Percentiles rank a stretch among this genome's conserved stretches.
phyloP scores from a whole-genome alignment of 768 basidiomycete species.

The Cubamyces lactineus region DNA sequence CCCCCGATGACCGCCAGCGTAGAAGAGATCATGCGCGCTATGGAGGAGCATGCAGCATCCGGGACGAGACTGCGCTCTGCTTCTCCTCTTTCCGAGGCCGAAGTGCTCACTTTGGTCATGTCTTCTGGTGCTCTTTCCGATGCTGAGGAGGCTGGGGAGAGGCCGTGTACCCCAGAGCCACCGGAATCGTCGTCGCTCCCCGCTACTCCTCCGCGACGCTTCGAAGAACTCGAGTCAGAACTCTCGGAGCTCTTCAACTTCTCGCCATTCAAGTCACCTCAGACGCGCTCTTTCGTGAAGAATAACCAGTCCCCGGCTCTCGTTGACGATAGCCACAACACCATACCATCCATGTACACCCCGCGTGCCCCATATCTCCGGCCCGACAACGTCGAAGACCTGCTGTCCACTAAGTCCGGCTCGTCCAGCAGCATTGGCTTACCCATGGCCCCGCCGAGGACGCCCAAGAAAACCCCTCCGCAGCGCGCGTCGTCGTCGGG shows the following conservation, averaged over 20 bases:
- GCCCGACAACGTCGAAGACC: constrained; percentile 8
- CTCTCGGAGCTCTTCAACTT: constrained; percentile 16
- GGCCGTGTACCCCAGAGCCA: constrained; percentile 1
- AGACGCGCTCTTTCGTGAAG: not conserved
- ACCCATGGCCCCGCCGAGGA: constrained; percentile 2
- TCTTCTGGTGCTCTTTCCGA: constrained; percentile 5
- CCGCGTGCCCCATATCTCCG: constrained; percentile 14
- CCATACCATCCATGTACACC: constrained; percentile 5
- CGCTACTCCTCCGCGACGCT: constrained; percentile 9
- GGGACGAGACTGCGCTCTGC: not conserved
- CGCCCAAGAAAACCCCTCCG: constrained; percentile 42
- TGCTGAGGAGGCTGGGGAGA: not conserved
- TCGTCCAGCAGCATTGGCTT: not conserved
- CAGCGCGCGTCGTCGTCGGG: constrained; percentile 40
- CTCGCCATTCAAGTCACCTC: constrained; percentile 24
- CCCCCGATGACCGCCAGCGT: constrained; percentile 12
- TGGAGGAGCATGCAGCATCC: constrained; percentile 11
- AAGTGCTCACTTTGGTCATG: constrained; percentile 11
- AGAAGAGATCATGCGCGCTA: constrained; percentile 14
- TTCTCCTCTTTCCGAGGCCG: constrained; percentile 7
- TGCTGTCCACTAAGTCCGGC: constrained; percentile 1
- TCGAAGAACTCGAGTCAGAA: constrained; percentile 17
- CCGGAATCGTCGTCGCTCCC: constrained; percentile 4
- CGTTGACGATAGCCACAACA: constrained; percentile 1
- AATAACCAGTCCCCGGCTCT: not conserved